Conservation (phyloP, 768 basidiomycete species). For the Mycena floridula region DNA sequence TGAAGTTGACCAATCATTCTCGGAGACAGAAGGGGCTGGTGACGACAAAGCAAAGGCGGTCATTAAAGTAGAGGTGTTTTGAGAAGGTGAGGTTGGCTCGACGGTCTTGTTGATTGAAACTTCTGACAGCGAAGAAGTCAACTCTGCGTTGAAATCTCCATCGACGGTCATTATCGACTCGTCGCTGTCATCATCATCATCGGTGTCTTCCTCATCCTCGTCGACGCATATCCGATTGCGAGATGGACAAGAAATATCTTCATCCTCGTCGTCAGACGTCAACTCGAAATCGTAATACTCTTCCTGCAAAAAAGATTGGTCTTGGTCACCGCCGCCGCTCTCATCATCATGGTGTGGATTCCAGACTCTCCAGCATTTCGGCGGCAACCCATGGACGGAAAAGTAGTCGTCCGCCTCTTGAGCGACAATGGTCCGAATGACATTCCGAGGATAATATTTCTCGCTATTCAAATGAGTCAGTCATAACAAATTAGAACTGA, state of each 20-base stretch:
- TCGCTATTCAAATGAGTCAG: not conserved
- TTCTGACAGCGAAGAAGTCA: slow-evolving; percentile 11
- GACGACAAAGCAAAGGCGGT: not conserved
- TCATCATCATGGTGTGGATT: not conserved
- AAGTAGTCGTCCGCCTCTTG: not conserved
- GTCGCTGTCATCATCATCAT: not conserved
- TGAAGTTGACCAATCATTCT: not conserved
- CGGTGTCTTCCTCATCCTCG: not conserved
- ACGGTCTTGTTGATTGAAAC: too few relatives aligned
- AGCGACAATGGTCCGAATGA: not conserved
- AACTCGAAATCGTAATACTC: not conserved
- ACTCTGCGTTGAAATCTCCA: slow-evolving; percentile 13
- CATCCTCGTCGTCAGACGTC: not conserved
- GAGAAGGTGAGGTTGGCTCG: not conserved
- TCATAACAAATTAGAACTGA: not conserved
- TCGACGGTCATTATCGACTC: not conserved
- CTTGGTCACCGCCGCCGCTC: not conserved
- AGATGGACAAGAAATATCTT: not conserved
- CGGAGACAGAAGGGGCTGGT: too few relatives aligned
- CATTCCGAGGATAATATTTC: not conserved
- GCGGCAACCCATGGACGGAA: not conserved
- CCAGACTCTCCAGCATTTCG: not conserved
- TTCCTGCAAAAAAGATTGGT: not conserved
- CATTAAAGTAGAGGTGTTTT: not conserved
- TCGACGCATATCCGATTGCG: not conserved